A percentile compares a stretch with the other conserved stretches of the same genome.
phyloP scores from a whole-genome alignment of 345 rosid species.

The Syzygium jambos region DNA sequence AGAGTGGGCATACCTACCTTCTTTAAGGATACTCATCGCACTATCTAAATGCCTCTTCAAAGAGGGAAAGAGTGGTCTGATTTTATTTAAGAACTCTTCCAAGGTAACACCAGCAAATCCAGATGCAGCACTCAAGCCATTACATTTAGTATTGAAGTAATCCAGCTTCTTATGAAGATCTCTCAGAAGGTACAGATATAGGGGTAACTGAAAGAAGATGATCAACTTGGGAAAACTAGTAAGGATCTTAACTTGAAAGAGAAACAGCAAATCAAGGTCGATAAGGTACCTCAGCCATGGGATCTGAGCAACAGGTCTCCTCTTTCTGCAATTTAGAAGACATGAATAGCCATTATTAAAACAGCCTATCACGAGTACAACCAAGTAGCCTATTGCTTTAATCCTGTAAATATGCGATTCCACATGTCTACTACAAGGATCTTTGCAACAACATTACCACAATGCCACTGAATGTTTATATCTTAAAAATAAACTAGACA shows the following conservation, averaged over 20 bases:
- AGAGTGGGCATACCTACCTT: slow-evolving; percentile 27
- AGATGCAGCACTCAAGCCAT: slow-evolving; percentile 25
- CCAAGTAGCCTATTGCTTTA: not conserved
- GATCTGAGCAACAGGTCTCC: slow-evolving; percentile 49
- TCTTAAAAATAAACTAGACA: not conserved
- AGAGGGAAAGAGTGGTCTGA: slow-evolving; percentile 43
- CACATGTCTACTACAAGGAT: not conserved
- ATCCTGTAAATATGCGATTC: not conserved
- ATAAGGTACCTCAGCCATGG: slow-evolving; percentile 55
- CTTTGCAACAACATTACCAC: not conserved
- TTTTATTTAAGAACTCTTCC: slow-evolving; percentile 31
- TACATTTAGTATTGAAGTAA: slow-evolving; percentile 32
- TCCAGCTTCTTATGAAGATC: slow-evolving; percentile 70
- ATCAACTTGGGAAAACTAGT: not conserved
- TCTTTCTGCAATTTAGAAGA: slow-evolving; percentile 35
- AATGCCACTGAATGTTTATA: not conserved
- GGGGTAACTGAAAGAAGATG: slow-evolving; percentile 50
- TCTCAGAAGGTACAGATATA: slow-evolving; percentile 54
- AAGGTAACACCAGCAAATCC: slow-evolving; percentile 27
- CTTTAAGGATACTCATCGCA: slow-evolving; percentile 42
- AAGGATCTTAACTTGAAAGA: not conserved
- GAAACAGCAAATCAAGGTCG: not conserved
- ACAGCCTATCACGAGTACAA: not conserved
- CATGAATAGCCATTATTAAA: not conserved
- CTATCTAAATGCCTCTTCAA: slow-evolving; percentile 43